Percentiles rank a stretch among this genome's conserved stretches.
Evolutionary conservation across 2,329 filamentous ascomycete species (phyloP).

Genomic region (Fusarium sambucinum): DNA sequence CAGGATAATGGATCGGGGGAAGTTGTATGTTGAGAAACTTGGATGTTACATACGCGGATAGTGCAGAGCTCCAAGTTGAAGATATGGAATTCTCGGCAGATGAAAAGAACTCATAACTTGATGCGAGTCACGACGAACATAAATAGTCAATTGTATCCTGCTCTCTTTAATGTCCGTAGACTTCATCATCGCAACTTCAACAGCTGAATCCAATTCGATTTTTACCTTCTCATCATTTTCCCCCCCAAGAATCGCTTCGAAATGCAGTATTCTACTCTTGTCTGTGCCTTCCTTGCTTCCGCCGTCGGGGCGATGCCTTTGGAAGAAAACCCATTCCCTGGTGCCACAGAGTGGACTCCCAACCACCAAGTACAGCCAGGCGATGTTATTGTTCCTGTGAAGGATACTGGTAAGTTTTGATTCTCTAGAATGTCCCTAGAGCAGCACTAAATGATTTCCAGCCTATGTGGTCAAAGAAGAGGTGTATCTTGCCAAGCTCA

Average conservation of each 20-base stretch:
- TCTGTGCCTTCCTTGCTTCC: not conserved
- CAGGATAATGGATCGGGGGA: not conserved
- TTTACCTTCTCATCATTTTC: not conserved
- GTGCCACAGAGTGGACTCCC: not conserved
- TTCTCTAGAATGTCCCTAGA: fast-evolving
- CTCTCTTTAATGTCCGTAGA: not conserved
- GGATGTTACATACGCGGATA: not conserved
- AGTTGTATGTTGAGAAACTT: not conserved
- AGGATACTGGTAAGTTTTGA: not conserved
- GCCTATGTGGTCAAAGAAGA: slow-evolving; percentile 3
- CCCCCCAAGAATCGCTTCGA: not conserved
- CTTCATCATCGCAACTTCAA: not conserved
- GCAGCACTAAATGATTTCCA: not conserved
- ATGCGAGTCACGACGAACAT: not conserved
- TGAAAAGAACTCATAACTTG: not conserved
- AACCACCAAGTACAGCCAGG: not conserved
- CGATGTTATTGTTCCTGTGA: not conserved
- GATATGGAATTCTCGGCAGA: not conserved
- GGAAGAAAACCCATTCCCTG: slow-evolving; percentile 3
- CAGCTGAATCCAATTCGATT: not conserved
- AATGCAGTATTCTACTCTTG: not conserved
- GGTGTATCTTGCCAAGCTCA: not conserved
- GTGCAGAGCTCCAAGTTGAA: not conserved
- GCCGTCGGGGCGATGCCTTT: not conserved
- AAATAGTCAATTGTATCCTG: not conserved